These are phyloP conservation scores for Gracilariopsis chorda DNA, from an alignment of 23 red algal genomes.

Conservation along the genomic window DNA sequence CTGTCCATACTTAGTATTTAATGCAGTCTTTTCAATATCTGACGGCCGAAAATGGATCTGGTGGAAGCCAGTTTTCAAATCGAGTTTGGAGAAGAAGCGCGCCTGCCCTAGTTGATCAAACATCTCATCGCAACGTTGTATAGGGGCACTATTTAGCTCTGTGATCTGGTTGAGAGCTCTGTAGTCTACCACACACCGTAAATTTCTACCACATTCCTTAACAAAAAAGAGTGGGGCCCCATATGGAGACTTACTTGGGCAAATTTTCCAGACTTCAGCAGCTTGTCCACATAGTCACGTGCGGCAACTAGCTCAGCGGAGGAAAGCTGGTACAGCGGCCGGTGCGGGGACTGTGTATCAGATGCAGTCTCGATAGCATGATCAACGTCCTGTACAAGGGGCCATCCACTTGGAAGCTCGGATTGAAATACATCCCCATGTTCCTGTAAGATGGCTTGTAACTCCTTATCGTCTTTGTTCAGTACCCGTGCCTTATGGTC, in stretches of 20 bases:
- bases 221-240: background rate
- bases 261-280: too few species aligned
- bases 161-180: background rate
- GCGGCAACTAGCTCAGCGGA: too few species aligned
- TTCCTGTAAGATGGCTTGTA: too few species aligned
- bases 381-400: too few species aligned
- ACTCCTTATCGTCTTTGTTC: too few species aligned
- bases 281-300: too few species aligned
- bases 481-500: too few species aligned
- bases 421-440: too few species aligned
- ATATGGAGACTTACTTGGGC: slow-evolving; percentile 5
- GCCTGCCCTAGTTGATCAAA: background rate
- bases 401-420: too few species aligned
- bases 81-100: background rate
- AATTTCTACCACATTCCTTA: background rate
- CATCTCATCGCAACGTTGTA: background rate
- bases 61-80: background rate
- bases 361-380: too few species aligned
- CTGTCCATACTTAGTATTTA: background rate
- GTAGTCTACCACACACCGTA: background rate
- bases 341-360: too few species aligned
- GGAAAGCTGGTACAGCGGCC: too few species aligned
- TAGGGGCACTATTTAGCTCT: background rate
- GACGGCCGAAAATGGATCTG: background rate
- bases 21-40: background rate